Evolutionary conservation across 2,329 filamentous ascomycete species (phyloP).

Genomic region (Allantophomopsis cytisporea): DNA sequence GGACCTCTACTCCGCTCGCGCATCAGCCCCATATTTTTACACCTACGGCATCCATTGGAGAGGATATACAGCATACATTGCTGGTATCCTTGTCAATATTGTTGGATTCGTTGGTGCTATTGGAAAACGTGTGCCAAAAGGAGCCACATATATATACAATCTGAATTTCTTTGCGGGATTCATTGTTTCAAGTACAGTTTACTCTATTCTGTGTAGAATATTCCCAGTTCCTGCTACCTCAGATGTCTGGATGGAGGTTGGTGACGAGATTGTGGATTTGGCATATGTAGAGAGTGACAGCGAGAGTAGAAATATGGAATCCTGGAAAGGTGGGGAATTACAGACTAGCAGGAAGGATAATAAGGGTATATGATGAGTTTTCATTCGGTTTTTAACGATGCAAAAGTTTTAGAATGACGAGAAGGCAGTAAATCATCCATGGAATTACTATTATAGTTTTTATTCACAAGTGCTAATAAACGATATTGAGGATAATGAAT

Average conservation of each 20-base stretch:
- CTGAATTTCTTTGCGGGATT: constrained; percentile 86
- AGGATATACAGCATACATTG: constrained; percentile 69
- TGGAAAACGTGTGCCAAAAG: constrained; percentile 56
- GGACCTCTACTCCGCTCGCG: constrained; percentile 64
- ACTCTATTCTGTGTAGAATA: constrained; percentile 56
- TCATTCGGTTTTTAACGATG: too few species aligned
- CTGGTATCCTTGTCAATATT: constrained; percentile 78
- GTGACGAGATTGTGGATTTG: constrained; percentile 42
- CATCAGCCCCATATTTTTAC: constrained; percentile 59
- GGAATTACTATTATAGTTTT: too few species aligned
- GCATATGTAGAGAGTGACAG: constrained; percentile 6
- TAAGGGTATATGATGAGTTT: too few species aligned
- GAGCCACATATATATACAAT: constrained; percentile 77
- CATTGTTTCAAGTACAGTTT: constrained; percentile 49
- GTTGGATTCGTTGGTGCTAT: constrained; percentile 82
- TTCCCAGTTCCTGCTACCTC: constrained; percentile 65
- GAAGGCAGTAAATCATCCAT: too few species aligned
- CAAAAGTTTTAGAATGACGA: too few species aligned
- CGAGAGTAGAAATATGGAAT: not conserved
- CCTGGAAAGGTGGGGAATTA: too few species aligned
- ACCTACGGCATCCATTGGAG: constrained; percentile 67
- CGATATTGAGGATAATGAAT: too few species aligned
- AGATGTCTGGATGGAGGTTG: constrained; percentile 65
- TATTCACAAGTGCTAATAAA: too few species aligned
- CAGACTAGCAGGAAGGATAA: too few species aligned